phyloP scores from a whole-genome alignment of 805 yeast genomes.

The Wickerhamomyces ciferrii region DNA sequence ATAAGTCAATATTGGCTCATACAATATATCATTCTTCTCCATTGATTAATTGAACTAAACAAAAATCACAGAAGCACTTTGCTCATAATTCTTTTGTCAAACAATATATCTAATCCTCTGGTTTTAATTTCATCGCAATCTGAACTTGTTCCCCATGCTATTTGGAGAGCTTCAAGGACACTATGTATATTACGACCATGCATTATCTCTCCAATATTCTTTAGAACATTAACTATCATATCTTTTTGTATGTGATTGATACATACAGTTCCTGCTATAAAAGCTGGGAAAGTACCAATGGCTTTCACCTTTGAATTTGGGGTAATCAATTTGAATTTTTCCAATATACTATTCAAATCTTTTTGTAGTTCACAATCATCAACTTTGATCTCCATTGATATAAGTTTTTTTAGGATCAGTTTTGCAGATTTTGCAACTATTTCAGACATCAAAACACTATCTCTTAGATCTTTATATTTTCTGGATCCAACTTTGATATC shows the following conservation, averaged over 20 bases:
- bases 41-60: too few species aligned
- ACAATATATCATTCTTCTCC: too few species aligned
- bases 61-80: neutral
- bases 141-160: constrained; percentile 12
- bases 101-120: constrained; percentile 11
- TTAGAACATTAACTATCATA: constrained; percentile 5
- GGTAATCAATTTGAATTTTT: constrained; percentile 5
- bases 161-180: constrained; percentile 9
- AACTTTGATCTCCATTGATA: constrained; percentile 4
- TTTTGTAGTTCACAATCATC: constrained; percentile 6
- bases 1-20: too few species aligned
- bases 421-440: constrained; percentile 13
- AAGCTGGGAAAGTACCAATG: constrained; percentile 12
- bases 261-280: constrained; percentile 13
- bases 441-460: constrained; percentile 15
- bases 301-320: constrained; percentile 4
- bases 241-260: constrained; percentile 5
- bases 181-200: constrained; percentile 12
- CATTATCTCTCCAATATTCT: constrained; percentile 7
- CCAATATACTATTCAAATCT: constrained; percentile 5
- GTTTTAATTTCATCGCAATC: constrained; percentile 2
- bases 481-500: constrained; percentile 6
- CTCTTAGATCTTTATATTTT: constrained; percentile 10
- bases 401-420: constrained; percentile 12
- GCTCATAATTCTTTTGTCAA: constrained; percentile 2